Conservation (phyloP, 768 basidiomycete genomes). For the Chalciporus pseudorubinellus region DNA sequence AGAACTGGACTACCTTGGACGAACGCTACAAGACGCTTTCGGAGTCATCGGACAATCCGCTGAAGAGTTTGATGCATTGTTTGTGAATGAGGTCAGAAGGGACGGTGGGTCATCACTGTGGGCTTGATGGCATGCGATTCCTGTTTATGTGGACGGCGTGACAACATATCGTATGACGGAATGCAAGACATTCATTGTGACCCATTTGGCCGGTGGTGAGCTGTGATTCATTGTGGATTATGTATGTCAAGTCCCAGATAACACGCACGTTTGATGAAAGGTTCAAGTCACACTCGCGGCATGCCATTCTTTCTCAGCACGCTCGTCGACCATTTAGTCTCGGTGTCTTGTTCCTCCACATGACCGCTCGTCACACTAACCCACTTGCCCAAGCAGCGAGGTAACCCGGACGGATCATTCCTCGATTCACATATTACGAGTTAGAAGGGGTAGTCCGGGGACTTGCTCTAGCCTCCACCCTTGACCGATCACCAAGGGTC, state of each 20-base stretch:
- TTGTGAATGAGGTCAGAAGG: constrained; percentile 32
- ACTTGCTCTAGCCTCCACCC: background rate
- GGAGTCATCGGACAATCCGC: constrained; percentile 85
- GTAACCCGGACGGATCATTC: constrained; percentile 16
- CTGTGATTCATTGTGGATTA: constrained; percentile 5
- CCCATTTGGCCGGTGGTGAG: background rate
- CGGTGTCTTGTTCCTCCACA: background rate
- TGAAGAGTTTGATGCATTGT: constrained; percentile 82
- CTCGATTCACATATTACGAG: background rate
- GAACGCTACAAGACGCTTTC: constrained; percentile 82
- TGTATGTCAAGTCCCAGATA: constrained; percentile 2
- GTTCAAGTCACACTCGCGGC: constrained; percentile 8
- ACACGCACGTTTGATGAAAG: constrained; percentile 9
- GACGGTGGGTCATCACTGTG: constrained; percentile 4
- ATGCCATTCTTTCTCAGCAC: background rate
- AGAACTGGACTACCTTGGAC: constrained; percentile 82
- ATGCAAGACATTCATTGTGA: background rate
- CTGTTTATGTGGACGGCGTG: background rate
- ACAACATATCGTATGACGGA: background rate
- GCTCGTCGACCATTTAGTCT: background rate
- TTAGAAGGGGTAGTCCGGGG: background rate
- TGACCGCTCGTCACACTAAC: background rate
- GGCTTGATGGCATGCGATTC: constrained; percentile 10
- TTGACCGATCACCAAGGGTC: background rate
- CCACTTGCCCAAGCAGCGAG: constrained; percentile 4